A percentile compares a stretch with the other conserved stretches of the same genome.
Conservation (phyloP, 78 protist species). For the Tieghemostelium lacteum region DNA sequence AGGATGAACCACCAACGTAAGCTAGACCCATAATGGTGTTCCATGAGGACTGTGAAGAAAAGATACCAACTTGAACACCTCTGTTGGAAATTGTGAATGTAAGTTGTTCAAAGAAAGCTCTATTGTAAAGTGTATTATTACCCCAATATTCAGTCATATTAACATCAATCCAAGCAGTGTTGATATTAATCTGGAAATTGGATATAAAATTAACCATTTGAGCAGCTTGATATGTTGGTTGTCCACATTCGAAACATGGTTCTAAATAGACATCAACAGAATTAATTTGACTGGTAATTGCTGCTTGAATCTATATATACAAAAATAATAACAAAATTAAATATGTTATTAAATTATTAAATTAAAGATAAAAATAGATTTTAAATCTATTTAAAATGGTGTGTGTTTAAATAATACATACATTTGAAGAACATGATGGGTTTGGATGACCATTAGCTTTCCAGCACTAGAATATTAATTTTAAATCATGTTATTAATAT, state of each 20-base stretch:
- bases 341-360: too few relatives aligned
- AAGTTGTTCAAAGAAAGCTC: slow-evolving; percentile 20
- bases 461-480: too few relatives aligned
- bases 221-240: slow-evolving; percentile 31
- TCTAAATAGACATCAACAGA: slow-evolving; percentile 74
- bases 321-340: too few relatives aligned
- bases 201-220: background rate
- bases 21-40: slow-evolving; percentile 26
- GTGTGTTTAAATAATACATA: too few relatives aligned
- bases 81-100: background rate
- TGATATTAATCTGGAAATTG: background rate
- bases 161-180: slow-evolving; percentile 76
- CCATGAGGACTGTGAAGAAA: slow-evolving; percentile 47
- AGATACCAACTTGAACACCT: slow-evolving; percentile 66
- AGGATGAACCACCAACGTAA: slow-evolving; percentile 5
- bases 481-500: too few relatives aligned
- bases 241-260: slow-evolving; percentile 75
- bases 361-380: too few relatives aligned
- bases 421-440: too few relatives aligned
- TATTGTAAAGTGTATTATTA: slow-evolving; percentile 6
- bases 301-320: too few relatives aligned
- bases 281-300: too few relatives aligned
- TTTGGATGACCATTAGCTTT: too few relatives aligned
- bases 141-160: slow-evolving; percentile 20
- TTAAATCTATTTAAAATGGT: too few relatives aligned